Base-by-base conservation (phyloP, 2,329 filamentous ascomycete species). In the Leptographium lundbergii region DNA sequence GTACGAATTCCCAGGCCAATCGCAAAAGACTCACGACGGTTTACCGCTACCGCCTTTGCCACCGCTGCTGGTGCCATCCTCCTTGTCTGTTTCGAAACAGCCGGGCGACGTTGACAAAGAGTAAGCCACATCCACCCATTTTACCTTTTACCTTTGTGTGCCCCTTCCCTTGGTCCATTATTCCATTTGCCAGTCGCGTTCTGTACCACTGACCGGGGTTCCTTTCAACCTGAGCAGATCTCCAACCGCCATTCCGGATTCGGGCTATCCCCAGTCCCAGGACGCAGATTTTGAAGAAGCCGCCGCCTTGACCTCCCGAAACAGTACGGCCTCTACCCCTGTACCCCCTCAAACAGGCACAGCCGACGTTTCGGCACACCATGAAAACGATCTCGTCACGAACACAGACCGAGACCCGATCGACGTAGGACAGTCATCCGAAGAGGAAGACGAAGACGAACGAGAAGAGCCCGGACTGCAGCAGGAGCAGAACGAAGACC, bases 1-100 rank as follows among this genome's bases (percentile, higher is more conserved):
- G 55, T 84, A 85, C 76, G 79, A 82, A 66, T 82, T 81, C 65
- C 77, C 77, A 56, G 62, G 60, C 48, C 6, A 53, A 2, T 17
- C 19, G 10, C 47, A 17, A 2, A 47, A 29, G 24, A 24, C 29
- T 1, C 42, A 13, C 56, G 17, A 42, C 54, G 34, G n/a, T 54
- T 51, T 59, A 54, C 54, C 59, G 24, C 55, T 9, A 6, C 42
- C 42, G 55, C 56, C 58, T 24, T 17, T 29, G 25, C 14, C 57
- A 42, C 52, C 63, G 54, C 47, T 62, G 19, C 57, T 63, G 4
- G 57, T 59, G 57, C 63, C 53, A 36, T 57, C 47, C 32, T 42
- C 59, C 25, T 53, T 61, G 48, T 58, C 57, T 47, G 45, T 29
- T 56, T 59, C 39, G 7, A 56, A 60, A 22, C 36, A 58, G 25